These are phyloP conservation scores for Aspergillus brunneoviolaceus DNA, from an alignment of 2,329 filamentous ascomycete genomes.

Conservation along the genomic window DNA sequence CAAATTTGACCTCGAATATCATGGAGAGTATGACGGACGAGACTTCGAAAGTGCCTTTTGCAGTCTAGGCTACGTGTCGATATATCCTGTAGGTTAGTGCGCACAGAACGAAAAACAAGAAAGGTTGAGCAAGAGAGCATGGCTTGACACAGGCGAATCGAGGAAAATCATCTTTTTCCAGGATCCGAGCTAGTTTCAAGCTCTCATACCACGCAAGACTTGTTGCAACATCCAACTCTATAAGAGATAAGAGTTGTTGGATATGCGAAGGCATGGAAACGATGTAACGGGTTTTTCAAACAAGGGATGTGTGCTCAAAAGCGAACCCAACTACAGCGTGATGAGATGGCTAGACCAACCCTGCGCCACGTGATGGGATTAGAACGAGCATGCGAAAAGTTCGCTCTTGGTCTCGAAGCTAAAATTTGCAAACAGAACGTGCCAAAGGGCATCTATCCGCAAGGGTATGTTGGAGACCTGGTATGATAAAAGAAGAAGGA, in stretches of 20 bases:
- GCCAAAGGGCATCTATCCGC: constrained; percentile 31
- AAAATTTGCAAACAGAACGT: constrained; percentile 45
- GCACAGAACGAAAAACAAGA: background rate
- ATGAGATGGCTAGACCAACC: constrained; percentile 18
- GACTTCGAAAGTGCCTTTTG: constrained; percentile 46
- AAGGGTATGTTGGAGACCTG: constrained; percentile 50
- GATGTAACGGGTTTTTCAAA: background rate
- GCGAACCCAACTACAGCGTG: constrained; percentile 44
- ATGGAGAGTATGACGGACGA: constrained; percentile 42
- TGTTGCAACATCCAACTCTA: background rate
- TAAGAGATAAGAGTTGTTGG: background rate
- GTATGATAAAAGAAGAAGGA: constrained; percentile 29
- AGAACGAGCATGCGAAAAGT: constrained; percentile 38
- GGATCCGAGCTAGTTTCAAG: background rate
- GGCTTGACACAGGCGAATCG: background rate
- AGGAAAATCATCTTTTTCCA: constrained; percentile 17
- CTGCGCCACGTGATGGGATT: constrained; percentile 40
- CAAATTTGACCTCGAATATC: constrained; percentile 48
- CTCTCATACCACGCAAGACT: background rate
- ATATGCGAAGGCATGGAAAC: constrained; percentile 2
- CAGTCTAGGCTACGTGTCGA: background rate
- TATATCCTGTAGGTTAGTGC: constrained; percentile 10
- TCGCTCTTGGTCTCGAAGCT: constrained; percentile 44
- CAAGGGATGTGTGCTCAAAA: constrained; percentile 43
- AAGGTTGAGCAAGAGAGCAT: background rate